phyloP scores from a whole-genome alignment of 2,329 filamentous ascomycete species.

The Calonectria multiphialidica region DNA sequence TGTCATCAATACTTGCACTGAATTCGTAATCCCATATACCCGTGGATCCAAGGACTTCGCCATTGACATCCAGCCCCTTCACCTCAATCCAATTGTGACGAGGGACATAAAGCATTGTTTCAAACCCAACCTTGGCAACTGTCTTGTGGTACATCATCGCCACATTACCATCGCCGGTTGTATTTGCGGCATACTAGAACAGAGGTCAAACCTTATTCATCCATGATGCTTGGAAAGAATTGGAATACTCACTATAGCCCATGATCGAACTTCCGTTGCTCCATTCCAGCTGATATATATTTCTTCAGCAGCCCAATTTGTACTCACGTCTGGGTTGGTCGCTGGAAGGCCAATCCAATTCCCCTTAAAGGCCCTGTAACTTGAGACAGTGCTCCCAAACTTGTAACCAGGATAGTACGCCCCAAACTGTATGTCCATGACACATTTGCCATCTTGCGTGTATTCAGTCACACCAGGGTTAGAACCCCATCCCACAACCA shows the following conservation, averaged over 20 bases:
- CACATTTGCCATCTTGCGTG: conserved; percentile 7
- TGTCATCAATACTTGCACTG: neutral
- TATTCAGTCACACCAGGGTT: conserved; percentile 19
- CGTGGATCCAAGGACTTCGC: conserved; percentile 6
- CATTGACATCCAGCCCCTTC: neutral
- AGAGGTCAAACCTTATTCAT: neutral
- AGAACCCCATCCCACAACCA: conserved; percentile 18
- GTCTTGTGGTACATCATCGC: neutral
- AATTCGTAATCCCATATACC: conserved; percentile 15
- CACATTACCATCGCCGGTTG: neutral
- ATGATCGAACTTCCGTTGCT: conserved; percentile 21
- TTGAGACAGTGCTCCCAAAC: conserved; percentile 14
- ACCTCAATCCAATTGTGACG: conserved; percentile 10
- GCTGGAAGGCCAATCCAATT: conserved; percentile 13
- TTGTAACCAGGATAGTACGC: conserved; percentile 14
- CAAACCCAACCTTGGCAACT: conserved; percentile 12
- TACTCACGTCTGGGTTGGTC: conserved; percentile 12
- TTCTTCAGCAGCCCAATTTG: neutral
- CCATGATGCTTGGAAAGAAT: neutral
- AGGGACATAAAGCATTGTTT: conserved; percentile 6
- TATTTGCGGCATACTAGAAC: conserved; percentile 8
- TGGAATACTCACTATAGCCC: conserved; percentile 15
- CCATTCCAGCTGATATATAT: conserved; percentile 21
- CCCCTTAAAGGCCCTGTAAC: conserved; percentile 17
- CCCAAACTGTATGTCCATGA: conserved; percentile 23